Base-by-base conservation (phyloP, 441 rosid species). In the Bocquillonia castaneifolia region DNA sequence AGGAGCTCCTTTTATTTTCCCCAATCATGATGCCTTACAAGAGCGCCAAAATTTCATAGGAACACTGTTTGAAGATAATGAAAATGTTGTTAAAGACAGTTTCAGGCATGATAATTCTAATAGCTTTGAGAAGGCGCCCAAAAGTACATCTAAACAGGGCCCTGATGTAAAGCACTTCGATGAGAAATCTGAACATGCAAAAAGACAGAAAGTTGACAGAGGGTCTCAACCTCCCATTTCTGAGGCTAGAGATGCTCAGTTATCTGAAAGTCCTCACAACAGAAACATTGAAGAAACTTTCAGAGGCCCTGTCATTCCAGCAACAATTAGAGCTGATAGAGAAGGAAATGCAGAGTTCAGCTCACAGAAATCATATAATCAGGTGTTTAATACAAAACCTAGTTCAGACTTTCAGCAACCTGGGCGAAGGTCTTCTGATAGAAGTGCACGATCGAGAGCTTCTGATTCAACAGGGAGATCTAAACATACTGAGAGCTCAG, bases 1-100 rank as follows among this genome's bases (percentile, higher is more conserved):
- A 74, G 86, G 80, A 72, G 67, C 74, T 56, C 79, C 68, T 67
- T 70, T 56, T 42, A 42, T 75, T 60, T 64, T 81, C 31, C 76
- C 79, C 51, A 81, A 76, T 75, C 80, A 72, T 48, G 84, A 85
- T 80, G 76, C 81, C 44, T 64, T 77, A 57, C 80, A 50, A 68
- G 91, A 84, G 76, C 86, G 86, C 68, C 81, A 87, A 80, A 82
- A 74, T 78, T 79, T 86, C 73, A 84, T 88, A 59, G 98, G 94
- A 69, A 86, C 85, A 71, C 73, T 90, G 82, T 90, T 95, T 79
- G 97, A 88, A 76, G 97, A 88, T 71, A 81, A 81, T 57, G 91
- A 82, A 66, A 81, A 82, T 69, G 57, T 69, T 12, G 73, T 34
- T 29, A 78, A 69, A 70, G 89, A 72, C 68, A 78, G 68, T 77